These are phyloP conservation scores for Gossypium laxum DNA, from an alignment of 441 rosid genomes.

Conservation along the genomic window DNA sequence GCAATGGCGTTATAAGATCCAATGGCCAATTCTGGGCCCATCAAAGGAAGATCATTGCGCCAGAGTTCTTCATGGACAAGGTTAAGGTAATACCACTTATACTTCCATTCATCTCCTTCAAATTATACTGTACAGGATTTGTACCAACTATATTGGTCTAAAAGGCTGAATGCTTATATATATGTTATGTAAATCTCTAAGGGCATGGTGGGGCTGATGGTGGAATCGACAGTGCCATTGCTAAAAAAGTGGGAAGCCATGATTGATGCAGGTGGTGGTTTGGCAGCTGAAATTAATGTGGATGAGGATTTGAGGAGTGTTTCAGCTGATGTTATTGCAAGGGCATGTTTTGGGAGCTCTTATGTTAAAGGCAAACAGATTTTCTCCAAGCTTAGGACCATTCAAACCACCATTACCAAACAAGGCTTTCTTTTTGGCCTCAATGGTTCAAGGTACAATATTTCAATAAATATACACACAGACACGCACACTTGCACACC, in stretches of 20 bases:
- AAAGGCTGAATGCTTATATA: neutral
- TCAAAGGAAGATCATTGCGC: conserved; percentile 61
- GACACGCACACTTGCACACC: neutral
- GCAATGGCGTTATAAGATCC: conserved; percentile 62
- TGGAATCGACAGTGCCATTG: conserved; percentile 48
- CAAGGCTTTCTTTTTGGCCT: conserved; percentile 46
- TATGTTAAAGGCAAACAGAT: conserved; percentile 53
- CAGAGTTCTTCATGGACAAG: conserved; percentile 64
- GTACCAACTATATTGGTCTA: neutral
- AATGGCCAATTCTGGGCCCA: conserved; percentile 65
- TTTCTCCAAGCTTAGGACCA: conserved; percentile 61
- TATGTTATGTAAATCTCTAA: neutral
- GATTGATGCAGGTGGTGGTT: conserved; percentile 30
- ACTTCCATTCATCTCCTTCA: neutral
- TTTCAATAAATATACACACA: neutral
- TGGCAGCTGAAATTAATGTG: conserved; percentile 42
- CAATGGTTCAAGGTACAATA: conserved; percentile 29
- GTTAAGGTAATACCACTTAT: conserved; percentile 35
- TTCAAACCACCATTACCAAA: conserved; percentile 43
- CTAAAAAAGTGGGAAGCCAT: conserved; percentile 45
- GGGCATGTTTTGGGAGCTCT: conserved; percentile 73
- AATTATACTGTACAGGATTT: too few relatives aligned
- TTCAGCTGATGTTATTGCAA: conserved; percentile 66
- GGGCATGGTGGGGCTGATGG: conserved; percentile 62
- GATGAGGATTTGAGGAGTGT: conserved; percentile 53